A percentile compares a stretch with the other conserved stretches of the same genome.
phyloP scores from a whole-genome alignment of 2,329 filamentous ascomycete genomes.

The Fusarium robinianum region DNA sequence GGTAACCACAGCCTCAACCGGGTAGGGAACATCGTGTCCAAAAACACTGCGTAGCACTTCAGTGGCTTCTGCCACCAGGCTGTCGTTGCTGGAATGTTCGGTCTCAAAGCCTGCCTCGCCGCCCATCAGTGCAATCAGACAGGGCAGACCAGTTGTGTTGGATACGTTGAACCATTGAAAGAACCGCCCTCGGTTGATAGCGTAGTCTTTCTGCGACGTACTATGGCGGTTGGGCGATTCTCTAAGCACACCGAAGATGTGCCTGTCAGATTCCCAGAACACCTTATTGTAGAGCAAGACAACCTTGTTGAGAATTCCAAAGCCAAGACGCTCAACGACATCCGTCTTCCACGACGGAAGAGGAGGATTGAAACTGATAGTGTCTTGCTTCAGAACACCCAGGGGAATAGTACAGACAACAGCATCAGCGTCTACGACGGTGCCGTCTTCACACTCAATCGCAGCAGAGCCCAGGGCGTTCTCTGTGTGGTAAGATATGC shows the following conservation, averaged over 20 bases:
- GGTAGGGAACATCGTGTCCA: slow-evolving; percentile 70
- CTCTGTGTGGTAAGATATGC: slow-evolving; percentile 66
- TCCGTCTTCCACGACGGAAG: slow-evolving; percentile 85
- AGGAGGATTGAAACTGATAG: slow-evolving; percentile 83
- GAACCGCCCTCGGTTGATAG: slow-evolving; percentile 80
- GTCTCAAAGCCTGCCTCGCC: slow-evolving; percentile 91
- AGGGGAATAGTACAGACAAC: slow-evolving; percentile 90
- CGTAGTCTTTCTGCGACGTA: slow-evolving; percentile 78
- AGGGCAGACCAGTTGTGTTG: slow-evolving; percentile 84
- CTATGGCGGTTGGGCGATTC: slow-evolving; percentile 72
- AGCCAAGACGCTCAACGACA: slow-evolving; percentile 83
- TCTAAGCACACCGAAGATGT: slow-evolving; percentile 92
- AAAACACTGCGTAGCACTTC: slow-evolving; percentile 79
- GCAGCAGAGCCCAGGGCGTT: slow-evolving; percentile 54
- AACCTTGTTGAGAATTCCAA: slow-evolving; percentile 93
- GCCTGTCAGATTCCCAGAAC: slow-evolving; percentile 88
- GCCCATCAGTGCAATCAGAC: slow-evolving; percentile 91
- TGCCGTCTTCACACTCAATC: slow-evolving; percentile 78
- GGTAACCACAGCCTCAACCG: slow-evolving; percentile 85
- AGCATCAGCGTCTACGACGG: slow-evolving; percentile 78
- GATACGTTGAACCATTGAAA: slow-evolving; percentile 98
- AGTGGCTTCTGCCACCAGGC: slow-evolving; percentile 80
- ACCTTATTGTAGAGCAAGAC: slow-evolving; percentile 84
- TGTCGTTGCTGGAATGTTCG: slow-evolving; percentile 74
- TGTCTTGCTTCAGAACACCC: slow-evolving; percentile 85